Base-by-base conservation (phyloP, 768 basidiomycete species). In the Pholiota conissans region DNA sequence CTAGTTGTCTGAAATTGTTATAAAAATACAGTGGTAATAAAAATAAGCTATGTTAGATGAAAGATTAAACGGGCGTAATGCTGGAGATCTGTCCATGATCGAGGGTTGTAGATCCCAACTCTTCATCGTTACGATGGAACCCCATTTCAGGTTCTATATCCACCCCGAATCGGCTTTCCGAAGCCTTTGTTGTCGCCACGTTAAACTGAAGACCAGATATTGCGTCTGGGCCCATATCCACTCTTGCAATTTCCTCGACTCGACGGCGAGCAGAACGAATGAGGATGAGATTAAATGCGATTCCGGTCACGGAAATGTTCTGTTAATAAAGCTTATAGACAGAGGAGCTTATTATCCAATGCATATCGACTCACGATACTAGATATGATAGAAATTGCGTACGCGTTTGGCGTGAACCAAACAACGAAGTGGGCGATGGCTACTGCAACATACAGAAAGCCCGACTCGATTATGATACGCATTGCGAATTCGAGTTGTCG, bases 201-300 rank as follows among this genome's bases (percentile, higher is more conserved):
- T 32, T 32, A 13, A 32, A 32, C 13, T 32, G 30, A 13, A 32
- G 30, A 32, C 30, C 30, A 6, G 30, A 32, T 32, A 32, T 32
- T 32, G 30, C 13, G 13, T 13, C 13, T 13, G 30, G 30, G 13
- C 30, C 30, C 13, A 13, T 6, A 32, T 32, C 30, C 6, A 32
- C 6, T 32, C 13, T 32, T 32, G 30, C 30, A 6, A 32, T 32
- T 13, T 32, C 30, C 30, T 32, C 30, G 30, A 32, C 48, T 1
- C 58, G 46, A 6, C 29, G 47, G 11, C 34, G 35, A 1, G 55
- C 30, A 9, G 48, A 22, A 13, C 60, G 50, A 9, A 64, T 64
- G 16, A 65, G 47, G 27, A 68, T 66, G 3, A 68, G 55, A 40
- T 68, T 64, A 54, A 66, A 66, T 1, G 63, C 61, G n/a, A 63